Percentiles rank a stretch among this genome's conserved stretches.
Conservation (phyloP, 164 flowering plant species). For the Sextonia rubra region DNA sequence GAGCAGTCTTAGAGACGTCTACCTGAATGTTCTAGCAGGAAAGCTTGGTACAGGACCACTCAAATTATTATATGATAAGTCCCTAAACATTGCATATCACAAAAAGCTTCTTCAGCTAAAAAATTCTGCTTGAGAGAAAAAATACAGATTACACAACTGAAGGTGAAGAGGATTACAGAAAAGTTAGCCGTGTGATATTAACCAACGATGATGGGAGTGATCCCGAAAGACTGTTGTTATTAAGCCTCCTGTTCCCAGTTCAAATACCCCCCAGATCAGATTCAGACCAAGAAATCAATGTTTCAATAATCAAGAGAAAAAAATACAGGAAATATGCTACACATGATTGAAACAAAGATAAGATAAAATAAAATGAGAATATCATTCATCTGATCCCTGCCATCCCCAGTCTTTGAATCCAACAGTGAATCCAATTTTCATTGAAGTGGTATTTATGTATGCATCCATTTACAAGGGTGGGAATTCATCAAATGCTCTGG, state of each 20-base stretch:
- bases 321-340: no score
- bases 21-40: slow-evolving; percentile 88
- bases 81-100: slow-evolving; percentile 32
- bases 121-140: not conserved
- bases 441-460: no score
- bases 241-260: slow-evolving; percentile 58
- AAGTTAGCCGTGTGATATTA: slow-evolving; percentile 57
- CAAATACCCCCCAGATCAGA: slow-evolving; percentile 4
- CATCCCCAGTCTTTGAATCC: no score
- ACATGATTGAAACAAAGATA: no score
- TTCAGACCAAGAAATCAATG: not conserved
- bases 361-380: no score
- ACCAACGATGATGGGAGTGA: slow-evolving; percentile 62
- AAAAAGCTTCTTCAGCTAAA: not conserved
- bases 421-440: no score
- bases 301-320: no score
- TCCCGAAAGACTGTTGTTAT: slow-evolving; percentile 85
- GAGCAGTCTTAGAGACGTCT: slow-evolving; percentile 7
- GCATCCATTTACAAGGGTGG: no score
- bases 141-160: not conserved
- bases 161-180: slow-evolving; percentile 45
- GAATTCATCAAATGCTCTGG: no score
- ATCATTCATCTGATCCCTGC: no score
- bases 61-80: slow-evolving; percentile 81
- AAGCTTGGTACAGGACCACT: slow-evolving; percentile 85